A percentile compares a stretch with the other conserved stretches of the same genome.
These are phyloP conservation scores for Micractinium sp. DNA, from an alignment of 139 green algal species.

Conservation along the genomic window DNA sequence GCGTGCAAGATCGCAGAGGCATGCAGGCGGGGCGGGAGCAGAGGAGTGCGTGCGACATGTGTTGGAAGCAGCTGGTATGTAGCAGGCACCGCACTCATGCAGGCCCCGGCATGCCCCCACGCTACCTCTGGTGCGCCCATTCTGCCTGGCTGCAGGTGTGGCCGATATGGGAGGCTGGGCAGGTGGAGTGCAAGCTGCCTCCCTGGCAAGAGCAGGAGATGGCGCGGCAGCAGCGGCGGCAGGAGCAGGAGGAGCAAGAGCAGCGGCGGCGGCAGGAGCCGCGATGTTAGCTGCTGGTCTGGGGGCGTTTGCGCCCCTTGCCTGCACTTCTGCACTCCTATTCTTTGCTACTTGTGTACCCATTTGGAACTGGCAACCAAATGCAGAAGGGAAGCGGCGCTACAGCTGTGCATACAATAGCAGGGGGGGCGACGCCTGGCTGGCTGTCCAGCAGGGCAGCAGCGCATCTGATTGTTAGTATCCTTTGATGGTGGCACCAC, in stretches of 20 bases:
- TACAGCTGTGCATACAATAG: too few species aligned
- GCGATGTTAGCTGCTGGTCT: not conserved
- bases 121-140: not conserved
- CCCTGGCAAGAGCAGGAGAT: slow-evolving; percentile 20
- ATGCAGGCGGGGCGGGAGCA: not conserved
- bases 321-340: not conserved
- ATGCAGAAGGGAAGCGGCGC: too few species aligned
- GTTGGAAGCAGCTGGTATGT: too few species aligned
- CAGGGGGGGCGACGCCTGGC: too few species aligned
- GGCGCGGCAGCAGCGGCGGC: slow-evolving; percentile 12
- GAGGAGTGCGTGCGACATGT: too few species aligned
- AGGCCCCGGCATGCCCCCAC: not conserved
- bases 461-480: too few species aligned
- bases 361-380: too few species aligned
- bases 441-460: too few species aligned
- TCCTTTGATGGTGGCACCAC: too few species aligned
- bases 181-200: slow-evolving; percentile 43
- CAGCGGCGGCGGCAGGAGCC: not conserved
- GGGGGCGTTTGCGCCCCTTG: too few species aligned
- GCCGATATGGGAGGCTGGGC: slow-evolving; percentile 48
- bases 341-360: not conserved
- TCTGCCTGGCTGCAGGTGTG: slow-evolving; percentile 47
- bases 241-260: not conserved
- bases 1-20: not conserved
- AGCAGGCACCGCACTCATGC: not conserved